Base-by-base conservation (phyloP, 2,329 filamentous ascomycete genomes). In the Aspergillus sp. region DNA sequence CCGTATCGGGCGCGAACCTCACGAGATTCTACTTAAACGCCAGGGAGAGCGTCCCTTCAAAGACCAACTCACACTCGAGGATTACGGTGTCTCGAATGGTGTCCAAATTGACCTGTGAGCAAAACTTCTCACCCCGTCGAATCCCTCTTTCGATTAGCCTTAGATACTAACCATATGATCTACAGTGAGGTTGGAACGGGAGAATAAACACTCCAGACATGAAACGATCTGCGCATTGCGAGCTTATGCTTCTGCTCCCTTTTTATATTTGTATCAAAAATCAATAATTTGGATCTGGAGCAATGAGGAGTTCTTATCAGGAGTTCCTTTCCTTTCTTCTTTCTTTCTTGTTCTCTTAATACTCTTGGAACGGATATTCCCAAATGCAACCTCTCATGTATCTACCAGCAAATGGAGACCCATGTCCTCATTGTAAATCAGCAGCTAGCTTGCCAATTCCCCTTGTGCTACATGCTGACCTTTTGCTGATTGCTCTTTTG, bases 1-100 rank as follows among this genome's bases (percentile, higher is more conserved):
- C 33, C 81, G 86, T 50, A 94, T 96, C 57, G 91, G 91, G 2
- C 81, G 91, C 31, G 85, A 94, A 56, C 86, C 90, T 36, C 87
- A 91, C 60, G 89, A 96, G 70, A 95, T 97, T 51, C 76, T 96
- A 70, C 69, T 97, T 47, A 93, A 94, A 74, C 77, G 91, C 54
- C 91, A 97, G 69, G 88, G 90, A 9, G 89, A 96, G 70, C 72
- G 90, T 52, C 90, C 91, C 26, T 96, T 97, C 66, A 96, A 95
- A 73, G 90, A 97, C 62, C 80, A 85, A 56, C 76, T 96, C 48
- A 90, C 83, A 30, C 67, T 96, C 56, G 88, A 88, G 59, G 91
- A 97, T 70, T 97, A 96, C 68, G 89, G 88, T n/a, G 83, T 97
- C 45, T 89, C 85, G 57, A 93, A 93, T 68, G 91, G 91, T 7